Evolutionary conservation across 371 early-diverging fungal species (phyloP).

Genomic region (Actinomucor elegans): DNA sequence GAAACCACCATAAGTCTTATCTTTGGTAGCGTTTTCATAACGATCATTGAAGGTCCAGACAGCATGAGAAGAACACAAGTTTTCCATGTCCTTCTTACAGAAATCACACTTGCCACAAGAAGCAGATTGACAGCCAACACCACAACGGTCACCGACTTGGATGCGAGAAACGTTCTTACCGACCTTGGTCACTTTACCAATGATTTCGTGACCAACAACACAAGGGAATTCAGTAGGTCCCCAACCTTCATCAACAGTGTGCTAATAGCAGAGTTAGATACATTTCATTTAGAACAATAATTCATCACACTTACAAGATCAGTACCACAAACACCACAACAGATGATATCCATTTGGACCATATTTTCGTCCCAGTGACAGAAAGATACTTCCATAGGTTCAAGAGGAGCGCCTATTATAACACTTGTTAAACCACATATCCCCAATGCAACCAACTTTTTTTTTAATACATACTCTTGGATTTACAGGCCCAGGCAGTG

Average conservation of each 20-base stretch:
- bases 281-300: background rate
- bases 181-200: conserved; percentile 52
- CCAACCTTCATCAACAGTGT: conserved; percentile 72
- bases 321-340: conserved; percentile 65
- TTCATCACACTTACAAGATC: conserved; percentile 13
- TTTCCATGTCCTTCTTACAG: conserved; percentile 32
- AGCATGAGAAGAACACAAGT: conserved; percentile 43
- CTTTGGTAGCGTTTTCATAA: conserved; percentile 54
- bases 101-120: conserved; percentile 39
- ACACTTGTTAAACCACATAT: conserved; percentile 1
- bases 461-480: conserved; percentile 16
- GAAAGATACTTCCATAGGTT: conserved; percentile 29
- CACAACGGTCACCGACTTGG: conserved; percentile 68
- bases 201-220: conserved; percentile 69
- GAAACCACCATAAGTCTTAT: conserved; percentile 64
- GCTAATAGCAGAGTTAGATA: conserved; percentile 26
- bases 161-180: conserved; percentile 50
- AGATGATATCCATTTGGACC: conserved; percentile 59
- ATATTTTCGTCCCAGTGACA: conserved; percentile 49
- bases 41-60: conserved; percentile 66
- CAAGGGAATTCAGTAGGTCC: conserved; percentile 59
- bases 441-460: background rate
- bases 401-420: conserved; percentile 18
- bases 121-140: conserved; percentile 64
- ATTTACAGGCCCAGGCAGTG: conserved; percentile 28